Evolutionary conservation across 2,329 filamentous ascomycete species (phyloP).

Genomic region (Teratosphaeria nubilosa): DNA sequence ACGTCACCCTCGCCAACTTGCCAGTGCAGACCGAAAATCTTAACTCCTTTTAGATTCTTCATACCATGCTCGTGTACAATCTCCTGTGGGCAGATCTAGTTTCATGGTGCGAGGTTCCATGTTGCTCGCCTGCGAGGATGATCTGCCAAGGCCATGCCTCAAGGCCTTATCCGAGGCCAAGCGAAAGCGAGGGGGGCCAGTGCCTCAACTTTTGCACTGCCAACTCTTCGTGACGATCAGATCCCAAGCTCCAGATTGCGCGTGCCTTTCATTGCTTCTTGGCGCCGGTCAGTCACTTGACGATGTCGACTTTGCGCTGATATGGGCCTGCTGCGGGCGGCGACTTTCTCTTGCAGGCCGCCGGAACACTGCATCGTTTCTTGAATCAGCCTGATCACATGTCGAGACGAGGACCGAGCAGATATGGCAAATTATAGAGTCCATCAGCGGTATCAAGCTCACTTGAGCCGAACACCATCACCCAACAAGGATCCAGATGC

Average conservation of each 20-base stretch:
- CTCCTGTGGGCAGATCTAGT: no score
- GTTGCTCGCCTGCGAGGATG: not conserved
- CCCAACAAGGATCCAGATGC: slow-evolving; percentile 46
- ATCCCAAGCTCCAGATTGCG: not conserved
- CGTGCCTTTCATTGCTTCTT: not conserved
- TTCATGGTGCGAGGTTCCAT: no score
- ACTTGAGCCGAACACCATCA: slow-evolving; percentile 19
- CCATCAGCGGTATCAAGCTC: slow-evolving; percentile 15
- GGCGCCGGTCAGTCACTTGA: not conserved
- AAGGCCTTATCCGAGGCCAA: not conserved
- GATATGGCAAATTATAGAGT: not conserved
- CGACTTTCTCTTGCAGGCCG: not conserved
- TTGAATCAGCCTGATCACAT: not conserved
- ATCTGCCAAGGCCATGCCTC: not conserved
- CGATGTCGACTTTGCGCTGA: not conserved
- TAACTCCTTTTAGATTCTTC: no score
- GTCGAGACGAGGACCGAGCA: not conserved
- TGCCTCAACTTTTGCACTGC: not conserved
- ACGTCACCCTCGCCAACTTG: not conserved
- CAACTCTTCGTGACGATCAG: not conserved
- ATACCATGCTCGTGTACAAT: no score
- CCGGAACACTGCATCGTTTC: not conserved
- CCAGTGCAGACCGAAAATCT: no score
- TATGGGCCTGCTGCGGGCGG: not conserved
- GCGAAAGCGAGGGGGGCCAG: not conserved